Conservation (phyloP, 495 filamentous ascomycete species). For the Penicillium fimorum region DNA sequence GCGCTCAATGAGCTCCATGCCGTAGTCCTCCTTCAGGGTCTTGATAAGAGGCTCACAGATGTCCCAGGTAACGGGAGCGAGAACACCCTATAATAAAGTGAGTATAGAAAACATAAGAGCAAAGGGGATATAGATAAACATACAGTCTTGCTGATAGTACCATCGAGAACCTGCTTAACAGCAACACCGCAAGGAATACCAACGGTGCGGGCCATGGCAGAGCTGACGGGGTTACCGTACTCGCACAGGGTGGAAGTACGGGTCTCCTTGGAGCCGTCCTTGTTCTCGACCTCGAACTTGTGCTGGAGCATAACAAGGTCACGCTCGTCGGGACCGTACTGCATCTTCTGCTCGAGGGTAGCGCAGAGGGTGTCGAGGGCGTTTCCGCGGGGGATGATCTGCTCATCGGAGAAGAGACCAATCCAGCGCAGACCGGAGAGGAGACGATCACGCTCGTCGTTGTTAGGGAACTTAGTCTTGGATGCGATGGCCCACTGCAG, state of each 20-base stretch:
- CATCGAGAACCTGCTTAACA: conserved; percentile 79
- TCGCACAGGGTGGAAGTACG: conserved; percentile 79
- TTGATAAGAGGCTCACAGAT: conserved; percentile 67
- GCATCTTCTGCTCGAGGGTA: conserved; percentile 88
- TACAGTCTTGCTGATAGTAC: conserved; percentile 67
- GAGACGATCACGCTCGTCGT: conserved; percentile 73
- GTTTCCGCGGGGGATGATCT: conserved; percentile 72
- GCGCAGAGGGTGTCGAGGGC: conserved; percentile 88
- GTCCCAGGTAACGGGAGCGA: conserved; percentile 76
- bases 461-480: conserved; percentile 68
- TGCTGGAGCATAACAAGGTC: conserved; percentile 89
- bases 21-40: conserved; percentile 47
- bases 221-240: conserved; percentile 79
- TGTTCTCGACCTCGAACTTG: conserved; percentile 85
- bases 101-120: background rate
- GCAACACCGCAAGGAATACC: conserved; percentile 63
- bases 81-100: conserved; percentile 50
- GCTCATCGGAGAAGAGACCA: conserved; percentile 77
- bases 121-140: background rate
- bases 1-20: conserved; percentile 14
- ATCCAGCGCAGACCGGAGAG: conserved; percentile 79
- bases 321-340: conserved; percentile 78
- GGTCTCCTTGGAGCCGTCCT: conserved; percentile 71
- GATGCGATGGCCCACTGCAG: conserved; percentile 69
- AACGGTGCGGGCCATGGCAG: conserved; percentile 76